Evolutionary conservation across 2,329 filamentous ascomycete species (phyloP), one percentile per base, ranked within the genome.

Genomic region (Tolypocladium paradoxum): DNA sequence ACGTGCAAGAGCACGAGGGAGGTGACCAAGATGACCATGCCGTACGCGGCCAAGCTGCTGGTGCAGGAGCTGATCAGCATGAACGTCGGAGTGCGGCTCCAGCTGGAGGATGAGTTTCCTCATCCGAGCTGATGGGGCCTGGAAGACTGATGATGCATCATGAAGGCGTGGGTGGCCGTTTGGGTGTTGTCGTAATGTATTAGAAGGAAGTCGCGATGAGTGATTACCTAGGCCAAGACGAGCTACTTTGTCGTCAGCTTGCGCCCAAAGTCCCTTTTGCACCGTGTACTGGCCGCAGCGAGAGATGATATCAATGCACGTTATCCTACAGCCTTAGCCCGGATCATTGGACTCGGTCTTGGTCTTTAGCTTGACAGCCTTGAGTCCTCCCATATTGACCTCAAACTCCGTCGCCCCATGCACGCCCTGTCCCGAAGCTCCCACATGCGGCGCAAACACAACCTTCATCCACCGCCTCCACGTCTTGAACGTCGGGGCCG

Each of bases 1-100:
- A 90, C 88, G 5, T 99, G 93, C 72, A 84, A 89, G 74, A 90
- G 84, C 61, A 91, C 88, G 38, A 81, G 87, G 54, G 84, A 87
- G 33, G 89, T 99, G 29, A 86, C 90, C 18, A 86, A 87, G 70
- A 96, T 99, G 87, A 92, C 86, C 35, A 95, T 99, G 79, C 93
- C 93, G 35, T 99, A 99, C 70, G 93, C 93, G 20, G 93, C 93
- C 1, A 97, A 99, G 78, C 73, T 99, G 65, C 74, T 99, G 53
- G 89, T 97, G 49, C 93, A 99, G 74, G 93, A 99, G 73, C 72
- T 99, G 64, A 85, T 95, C 65, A 95, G 90, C 69, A 99, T 99
- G 93, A 99, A 99, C 69, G 90, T 99, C n/a, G 88, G 91, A 57
- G 92, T 95, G 55, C 79, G 88, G 54, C 75, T 99, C 71, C 88